These are phyloP conservation scores for Trichosanthes cucumerina DNA, from an alignment of 306 rosid species.

Conservation along the genomic window DNA sequence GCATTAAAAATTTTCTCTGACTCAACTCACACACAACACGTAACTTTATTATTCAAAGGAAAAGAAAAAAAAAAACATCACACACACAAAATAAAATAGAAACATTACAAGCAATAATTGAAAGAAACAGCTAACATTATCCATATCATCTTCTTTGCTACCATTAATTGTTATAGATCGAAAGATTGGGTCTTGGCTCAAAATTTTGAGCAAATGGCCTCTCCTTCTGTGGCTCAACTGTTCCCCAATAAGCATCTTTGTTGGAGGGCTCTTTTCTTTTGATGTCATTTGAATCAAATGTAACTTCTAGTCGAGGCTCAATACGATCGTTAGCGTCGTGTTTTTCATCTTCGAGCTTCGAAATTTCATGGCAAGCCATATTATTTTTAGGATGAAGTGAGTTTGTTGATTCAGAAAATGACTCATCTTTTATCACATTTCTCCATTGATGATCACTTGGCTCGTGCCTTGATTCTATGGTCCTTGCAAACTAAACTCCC, in stretches of 20 bases:
- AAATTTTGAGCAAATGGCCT: background rate
- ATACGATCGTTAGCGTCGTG: background rate
- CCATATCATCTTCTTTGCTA: background rate
- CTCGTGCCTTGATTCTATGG: background rate
- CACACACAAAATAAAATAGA: background rate
- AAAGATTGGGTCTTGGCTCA: background rate
- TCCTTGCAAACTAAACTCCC: background rate
- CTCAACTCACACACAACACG: background rate
- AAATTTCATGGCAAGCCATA: background rate
- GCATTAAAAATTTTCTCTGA: background rate
- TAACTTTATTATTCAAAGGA: background rate
- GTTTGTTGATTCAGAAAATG: background rate
- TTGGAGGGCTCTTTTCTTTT: background rate
- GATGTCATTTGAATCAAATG: background rate
- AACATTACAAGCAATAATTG: background rate
- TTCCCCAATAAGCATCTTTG: background rate
- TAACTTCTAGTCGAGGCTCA: background rate
- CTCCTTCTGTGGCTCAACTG: background rate
- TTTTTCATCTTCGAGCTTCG: background rate
- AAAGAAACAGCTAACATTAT: background rate
- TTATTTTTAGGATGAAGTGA: background rate
- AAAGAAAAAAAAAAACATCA: background rate
- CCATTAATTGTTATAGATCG: background rate
- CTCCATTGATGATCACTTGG: background rate
- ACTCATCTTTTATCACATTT: background rate